Evolutionary conservation across 345 rosid genomes (phyloP), one percentile per base, ranked within the genome.

Genomic region (Camelina sativa): DNA sequence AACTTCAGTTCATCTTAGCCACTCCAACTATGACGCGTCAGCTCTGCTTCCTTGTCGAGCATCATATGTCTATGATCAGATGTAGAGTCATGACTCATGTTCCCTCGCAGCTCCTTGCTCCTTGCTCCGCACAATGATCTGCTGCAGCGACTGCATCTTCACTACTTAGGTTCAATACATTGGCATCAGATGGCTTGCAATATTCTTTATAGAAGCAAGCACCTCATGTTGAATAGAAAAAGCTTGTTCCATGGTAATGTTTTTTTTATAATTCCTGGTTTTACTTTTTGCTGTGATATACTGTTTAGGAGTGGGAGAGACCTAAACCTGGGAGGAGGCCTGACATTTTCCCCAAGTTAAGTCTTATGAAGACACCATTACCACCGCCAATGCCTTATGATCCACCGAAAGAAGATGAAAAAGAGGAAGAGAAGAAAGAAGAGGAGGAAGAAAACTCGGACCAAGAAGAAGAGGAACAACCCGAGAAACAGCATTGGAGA

Each of bases 301-400:
- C 2, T 81, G 71, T 57, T 20, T 80, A 88, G 91, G 96, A 90
- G 50, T 88, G 93, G 96, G 88, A 86, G 64, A 85, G 84, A 74
- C 92, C 89, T 6, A 88, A 85, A 76, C 92, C 96, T 11, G 92
- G 87, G 48, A 84, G 93, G 65, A 86, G 96, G 58, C 87, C 89
- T 62, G 96, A 90, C 50, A 86, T 85, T 65, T 85, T 88, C 43
- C 93, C 96, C 0, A 86, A 88, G 72, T 90, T 88, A 76, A 88
- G 93, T 43, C 96, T 91, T 0, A 85, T 90, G 91, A 90, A 86
- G 80, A 88, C 93, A 76, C 93, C 93, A 1, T 84, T 88, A 50
- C 96, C 96, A 7, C 87, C 86, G 0, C 96, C 93, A 0, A 71
- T 86, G 82, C 91, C 93, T 50, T 84, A 78, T 70, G 96, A 88